Base-by-base conservation (phyloP, 768 basidiomycete species). In the Mycena filopes region DNA sequence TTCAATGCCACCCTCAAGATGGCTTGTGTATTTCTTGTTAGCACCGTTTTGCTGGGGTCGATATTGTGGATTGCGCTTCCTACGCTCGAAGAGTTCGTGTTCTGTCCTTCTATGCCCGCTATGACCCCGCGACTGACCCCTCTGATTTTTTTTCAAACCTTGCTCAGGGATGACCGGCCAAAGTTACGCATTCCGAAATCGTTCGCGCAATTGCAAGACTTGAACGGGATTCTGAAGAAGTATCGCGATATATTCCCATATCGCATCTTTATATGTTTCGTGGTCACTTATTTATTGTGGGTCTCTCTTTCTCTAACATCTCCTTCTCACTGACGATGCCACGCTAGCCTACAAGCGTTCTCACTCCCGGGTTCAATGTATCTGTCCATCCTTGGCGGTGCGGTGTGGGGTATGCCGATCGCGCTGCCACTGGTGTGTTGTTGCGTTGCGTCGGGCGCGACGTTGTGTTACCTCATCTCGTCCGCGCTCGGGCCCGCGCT, bases 311-410 rank as follows among this genome's bases (percentile, higher is more conserved):
- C 12, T 33, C 31, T 33, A 12, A 6, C 15, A 36, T 36, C 2
- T 36, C 11, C 11, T 2, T 10, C 10, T 15, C 11, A 36, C 9
- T 36, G 9, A 36, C 36, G 36, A 5, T 15, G 15, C 36, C 31
- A 10, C 36, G 15, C 36, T 36, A 97, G 96, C 79, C 83, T 98
- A 9, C 96, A 99, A 83, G 95, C 95, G 0, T 99, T 98, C 79
- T 96, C 96, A 9, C 85, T 98, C 16, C 96, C 97, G 0, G 96
- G 96, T 1, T 97, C 95, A 45, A 97, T 99, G 96, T 99, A 99
- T 75, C 87, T 99, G 50, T 95, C 95, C 56, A 98, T 99, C 72
- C 88, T 98, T 15, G 96, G 93, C 21, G 97, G 97, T 36, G 97
- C 97, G 0, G 92, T 98, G 4, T 99, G 95, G 90, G 96, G 96